phyloP scores from a whole-genome alignment of 306 rosid species.

The Senna tora region DNA sequence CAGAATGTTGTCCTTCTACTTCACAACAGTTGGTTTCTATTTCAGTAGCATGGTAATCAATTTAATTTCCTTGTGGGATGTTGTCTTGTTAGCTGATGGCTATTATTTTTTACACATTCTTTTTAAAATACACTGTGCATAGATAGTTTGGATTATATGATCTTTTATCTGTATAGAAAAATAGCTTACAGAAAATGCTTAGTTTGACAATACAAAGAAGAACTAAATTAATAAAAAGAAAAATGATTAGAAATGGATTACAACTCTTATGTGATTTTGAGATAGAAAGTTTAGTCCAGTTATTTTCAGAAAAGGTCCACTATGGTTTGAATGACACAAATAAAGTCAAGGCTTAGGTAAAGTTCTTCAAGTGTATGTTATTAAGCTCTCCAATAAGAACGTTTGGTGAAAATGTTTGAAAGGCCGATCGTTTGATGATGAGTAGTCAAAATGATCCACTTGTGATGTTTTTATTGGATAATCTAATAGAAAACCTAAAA shows the following conservation, averaged over 20 bases:
- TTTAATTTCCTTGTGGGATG: constrained; percentile 18
- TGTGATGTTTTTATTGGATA: neutral
- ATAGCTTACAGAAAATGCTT: neutral
- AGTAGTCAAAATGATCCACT: neutral
- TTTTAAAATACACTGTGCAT: constrained; percentile 1
- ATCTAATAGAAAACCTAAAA: neutral
- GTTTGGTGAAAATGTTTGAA: neutral
- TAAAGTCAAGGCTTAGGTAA: neutral
- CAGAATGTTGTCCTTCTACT: constrained; percentile 95
- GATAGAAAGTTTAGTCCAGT: neutral
- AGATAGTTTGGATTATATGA: constrained; percentile 2
- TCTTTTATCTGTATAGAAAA: neutral
- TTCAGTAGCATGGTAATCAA: constrained; percentile 87
- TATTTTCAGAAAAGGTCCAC: constrained; percentile 1
- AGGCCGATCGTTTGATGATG: neutral
- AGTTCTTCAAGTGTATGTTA: neutral
- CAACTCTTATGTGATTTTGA: constrained; percentile 13
- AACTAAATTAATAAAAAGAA: neutral
- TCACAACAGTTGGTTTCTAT: constrained; percentile 98
- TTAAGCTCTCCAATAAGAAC: neutral
- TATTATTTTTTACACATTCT: constrained; percentile 14
- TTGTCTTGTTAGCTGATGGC: constrained; percentile 23
- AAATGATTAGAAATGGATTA: constrained; percentile 1
- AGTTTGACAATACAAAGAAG: neutral
- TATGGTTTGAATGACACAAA: neutral